These are phyloP conservation scores for Rhodotorula mucilaginosa DNA, from an alignment of 1,284 basidiomycete genomes.

Conservation along the genomic window DNA sequence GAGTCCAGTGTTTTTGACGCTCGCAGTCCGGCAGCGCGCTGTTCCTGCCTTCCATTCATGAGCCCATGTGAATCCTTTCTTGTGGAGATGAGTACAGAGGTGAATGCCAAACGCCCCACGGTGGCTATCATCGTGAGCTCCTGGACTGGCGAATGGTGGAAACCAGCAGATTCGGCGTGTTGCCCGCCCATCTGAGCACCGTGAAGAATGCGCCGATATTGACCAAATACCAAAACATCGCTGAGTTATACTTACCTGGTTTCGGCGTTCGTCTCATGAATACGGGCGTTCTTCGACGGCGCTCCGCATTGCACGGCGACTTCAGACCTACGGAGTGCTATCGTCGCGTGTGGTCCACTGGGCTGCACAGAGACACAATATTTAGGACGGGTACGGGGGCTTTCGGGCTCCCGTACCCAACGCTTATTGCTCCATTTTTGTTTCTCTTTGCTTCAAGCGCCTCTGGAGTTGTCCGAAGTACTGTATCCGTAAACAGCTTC, in stretches of 20 bases:
- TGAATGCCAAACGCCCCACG: no score
- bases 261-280: constrained; percentile 16
- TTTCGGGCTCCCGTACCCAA: constrained; percentile 4
- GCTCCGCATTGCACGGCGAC: constrained; percentile 28
- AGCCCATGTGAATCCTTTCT: no score
- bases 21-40: no score
- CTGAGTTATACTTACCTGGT: constrained; percentile 23
- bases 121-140: no score
- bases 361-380: constrained; percentile 13
- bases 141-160: not conserved
- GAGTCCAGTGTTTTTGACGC: no score
- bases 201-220: not conserved
- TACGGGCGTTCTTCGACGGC: constrained; percentile 5
- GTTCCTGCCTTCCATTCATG: no score
- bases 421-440: not conserved
- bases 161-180: not conserved
- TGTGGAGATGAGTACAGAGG: no score
- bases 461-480: no score
- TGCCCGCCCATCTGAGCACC: not conserved
- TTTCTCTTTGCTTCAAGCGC: no score
- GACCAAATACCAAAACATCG: not conserved
- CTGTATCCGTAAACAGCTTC: no score
- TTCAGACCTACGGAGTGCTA: constrained; percentile 19
- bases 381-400: constrained; percentile 11
- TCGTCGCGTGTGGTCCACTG: constrained; percentile 7